Conservation (phyloP, 106 monocot species). For the Platanthera zijinensis region DNA sequence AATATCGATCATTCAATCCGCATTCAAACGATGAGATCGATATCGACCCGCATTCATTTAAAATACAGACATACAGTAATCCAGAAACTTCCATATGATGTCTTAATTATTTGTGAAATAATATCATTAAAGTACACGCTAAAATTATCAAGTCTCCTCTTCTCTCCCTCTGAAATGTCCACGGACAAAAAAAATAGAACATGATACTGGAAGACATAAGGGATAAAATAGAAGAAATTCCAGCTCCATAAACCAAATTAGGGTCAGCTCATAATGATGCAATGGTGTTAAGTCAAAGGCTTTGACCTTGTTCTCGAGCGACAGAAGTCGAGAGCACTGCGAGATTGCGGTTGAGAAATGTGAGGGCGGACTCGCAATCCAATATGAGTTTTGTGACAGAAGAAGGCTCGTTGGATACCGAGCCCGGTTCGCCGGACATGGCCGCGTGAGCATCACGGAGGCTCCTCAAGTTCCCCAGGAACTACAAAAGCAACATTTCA, state of each 20-base stretch:
- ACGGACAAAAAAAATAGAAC: background rate
- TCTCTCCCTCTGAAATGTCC: too few relatives aligned
- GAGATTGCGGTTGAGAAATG: conserved; percentile 82
- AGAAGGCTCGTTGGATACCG: conserved; percentile 42
- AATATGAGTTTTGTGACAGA: conserved; percentile 71
- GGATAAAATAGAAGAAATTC: background rate
- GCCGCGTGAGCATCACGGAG: conserved; percentile 75
- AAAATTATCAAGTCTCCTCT: too few relatives aligned
- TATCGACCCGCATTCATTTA: too few relatives aligned
- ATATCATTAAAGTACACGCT: too few relatives aligned
- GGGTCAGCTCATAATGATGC: background rate
- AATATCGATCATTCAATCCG: too few relatives aligned
- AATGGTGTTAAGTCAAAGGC: conserved; percentile 17
- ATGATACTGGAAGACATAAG: background rate
- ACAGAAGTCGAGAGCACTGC: conserved; percentile 79
- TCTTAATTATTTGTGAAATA: too few relatives aligned
- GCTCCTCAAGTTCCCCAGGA: conserved; percentile 79
- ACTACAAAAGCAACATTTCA: conserved; percentile 28
- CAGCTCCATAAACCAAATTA: background rate
- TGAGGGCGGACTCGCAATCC: conserved; percentile 87
- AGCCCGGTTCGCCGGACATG: conserved; percentile 55
- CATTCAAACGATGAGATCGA: too few relatives aligned
- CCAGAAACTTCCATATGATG: too few relatives aligned
- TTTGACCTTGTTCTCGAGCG: conserved; percentile 59
- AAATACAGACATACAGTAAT: too few relatives aligned